phyloP scores from a whole-genome alignment of 73 alveolate genomes.

The Paramecium sonneborni region DNA sequence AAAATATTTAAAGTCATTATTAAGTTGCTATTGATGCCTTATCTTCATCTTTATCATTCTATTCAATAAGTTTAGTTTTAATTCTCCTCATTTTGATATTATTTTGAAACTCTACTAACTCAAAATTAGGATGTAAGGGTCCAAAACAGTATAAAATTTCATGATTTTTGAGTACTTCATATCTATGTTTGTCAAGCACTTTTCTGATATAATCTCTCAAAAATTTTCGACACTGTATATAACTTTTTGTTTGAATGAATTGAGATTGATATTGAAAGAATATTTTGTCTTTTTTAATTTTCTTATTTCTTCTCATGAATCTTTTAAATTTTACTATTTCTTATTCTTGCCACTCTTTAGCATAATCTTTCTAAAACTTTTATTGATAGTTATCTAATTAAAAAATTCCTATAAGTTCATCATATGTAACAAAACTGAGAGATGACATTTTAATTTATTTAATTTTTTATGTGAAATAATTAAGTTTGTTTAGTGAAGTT shows the following conservation, averaged over 20 bases:
- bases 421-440: not conserved
- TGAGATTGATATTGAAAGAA: not conserved
- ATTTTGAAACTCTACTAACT: not conserved
- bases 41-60: not conserved
- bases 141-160: not conserved
- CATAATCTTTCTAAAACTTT: not conserved
- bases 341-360: not conserved
- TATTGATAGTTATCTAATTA: not conserved
- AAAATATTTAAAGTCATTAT: not conserved
- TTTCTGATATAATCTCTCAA: not conserved
- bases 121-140: not conserved
- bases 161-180: not conserved
- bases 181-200: not conserved
- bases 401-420: not conserved
- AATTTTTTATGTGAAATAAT: not conserved
- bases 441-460: not conserved
- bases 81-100: not conserved
- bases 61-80: not conserved
- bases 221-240: not conserved
- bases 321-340: not conserved
- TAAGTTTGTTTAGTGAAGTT: not conserved
- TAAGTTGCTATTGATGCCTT: not conserved
- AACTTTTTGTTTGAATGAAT: constrained; percentile 8
- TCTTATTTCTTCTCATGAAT: not conserved
- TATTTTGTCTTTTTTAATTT: not conserved